A percentile compares a stretch with the other conserved stretches of the same genome.
These are phyloP conservation scores for Triticum dicoccoides DNA, from an alignment of 176 grass and related monocot genomes.

Conservation along the genomic window DNA sequence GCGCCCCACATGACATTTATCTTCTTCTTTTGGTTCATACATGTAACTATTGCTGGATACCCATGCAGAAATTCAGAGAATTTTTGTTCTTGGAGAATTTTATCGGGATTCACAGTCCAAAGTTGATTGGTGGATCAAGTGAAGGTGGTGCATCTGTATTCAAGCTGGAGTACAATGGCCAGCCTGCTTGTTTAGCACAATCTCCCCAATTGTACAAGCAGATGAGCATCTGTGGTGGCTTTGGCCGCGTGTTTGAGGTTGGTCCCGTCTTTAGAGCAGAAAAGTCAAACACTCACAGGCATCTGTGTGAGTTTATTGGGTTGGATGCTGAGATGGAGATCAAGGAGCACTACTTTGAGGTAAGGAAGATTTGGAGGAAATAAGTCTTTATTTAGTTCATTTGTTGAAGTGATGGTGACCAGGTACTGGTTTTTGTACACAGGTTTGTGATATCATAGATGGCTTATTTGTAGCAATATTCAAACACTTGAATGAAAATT, in stretches of 20 bases:
- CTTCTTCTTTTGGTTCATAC: neutral
- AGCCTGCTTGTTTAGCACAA: conserved; percentile 88
- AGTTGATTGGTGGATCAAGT: conserved; percentile 71
- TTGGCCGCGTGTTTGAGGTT: conserved; percentile 86
- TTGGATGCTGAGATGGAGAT: conserved; percentile 97
- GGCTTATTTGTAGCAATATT: conserved; percentile 89
- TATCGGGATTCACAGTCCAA: conserved; percentile 85
- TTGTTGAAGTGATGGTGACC: neutral
- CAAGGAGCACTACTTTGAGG: conserved; percentile 97
- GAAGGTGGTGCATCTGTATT: conserved; percentile 98
- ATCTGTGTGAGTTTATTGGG: conserved; percentile 95
- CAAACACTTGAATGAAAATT: conserved; percentile 81
- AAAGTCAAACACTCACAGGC: conserved; percentile 89
- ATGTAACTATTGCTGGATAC: neutral
- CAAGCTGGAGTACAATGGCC: conserved; percentile 73
- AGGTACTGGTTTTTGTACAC: conserved; percentile 10
- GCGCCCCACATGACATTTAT: too few species aligned
- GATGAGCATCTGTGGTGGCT: conserved; percentile 79
- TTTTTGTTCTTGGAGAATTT: conserved; percentile 69
- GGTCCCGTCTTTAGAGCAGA: conserved; percentile 86
- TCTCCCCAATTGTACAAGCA: conserved; percentile 90
- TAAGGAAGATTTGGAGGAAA: conserved; percentile 17
- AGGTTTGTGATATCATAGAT: conserved; percentile 93
- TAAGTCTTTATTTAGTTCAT: neutral
- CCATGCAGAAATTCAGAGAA: conserved; percentile 63